These are phyloP conservation scores for Diaporthe citriasiana DNA, from an alignment of 2,329 filamentous ascomycete species.

Conservation along the genomic window DNA sequence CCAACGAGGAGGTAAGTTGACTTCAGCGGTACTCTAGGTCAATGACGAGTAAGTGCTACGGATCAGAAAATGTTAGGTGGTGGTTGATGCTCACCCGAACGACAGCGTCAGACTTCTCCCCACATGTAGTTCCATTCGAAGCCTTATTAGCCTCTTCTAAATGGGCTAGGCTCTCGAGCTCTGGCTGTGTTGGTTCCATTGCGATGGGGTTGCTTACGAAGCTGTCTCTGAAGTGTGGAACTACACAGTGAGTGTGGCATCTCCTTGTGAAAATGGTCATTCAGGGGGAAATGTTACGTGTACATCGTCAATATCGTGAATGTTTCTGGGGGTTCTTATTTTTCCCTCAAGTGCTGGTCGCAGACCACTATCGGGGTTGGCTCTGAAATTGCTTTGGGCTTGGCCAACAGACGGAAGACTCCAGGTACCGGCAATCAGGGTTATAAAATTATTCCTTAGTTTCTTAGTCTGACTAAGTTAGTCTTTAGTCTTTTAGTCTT, in stretches of 20 bases:
- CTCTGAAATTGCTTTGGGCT: too few species aligned
- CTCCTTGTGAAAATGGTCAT: too few species aligned
- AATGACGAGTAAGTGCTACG: background rate
- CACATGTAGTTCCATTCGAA: background rate
- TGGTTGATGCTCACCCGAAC: background rate
- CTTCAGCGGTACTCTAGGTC: background rate
- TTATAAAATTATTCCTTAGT: too few species aligned
- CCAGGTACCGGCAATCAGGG: too few species aligned
- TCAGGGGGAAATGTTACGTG: too few species aligned
- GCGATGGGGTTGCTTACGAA: background rate
- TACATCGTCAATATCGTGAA: too few species aligned
- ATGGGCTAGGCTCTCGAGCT: slow-evolving; percentile 19
- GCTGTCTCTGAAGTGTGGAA: background rate
- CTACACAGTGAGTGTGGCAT: background rate
- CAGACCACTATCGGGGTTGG: too few species aligned
- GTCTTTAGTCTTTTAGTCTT: too few species aligned
- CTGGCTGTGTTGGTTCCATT: slow-evolving; percentile 9
- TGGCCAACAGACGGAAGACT: too few species aligned
- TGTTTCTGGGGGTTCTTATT: too few species aligned
- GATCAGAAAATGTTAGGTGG: accelerated
- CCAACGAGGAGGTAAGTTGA: background rate
- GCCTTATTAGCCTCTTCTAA: background rate
- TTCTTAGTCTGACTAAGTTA: too few species aligned
- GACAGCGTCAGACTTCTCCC: background rate
- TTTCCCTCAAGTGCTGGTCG: too few species aligned